Evolutionary conservation across 306 rosid species (phyloP).

Genomic region (Myrica gale): DNA sequence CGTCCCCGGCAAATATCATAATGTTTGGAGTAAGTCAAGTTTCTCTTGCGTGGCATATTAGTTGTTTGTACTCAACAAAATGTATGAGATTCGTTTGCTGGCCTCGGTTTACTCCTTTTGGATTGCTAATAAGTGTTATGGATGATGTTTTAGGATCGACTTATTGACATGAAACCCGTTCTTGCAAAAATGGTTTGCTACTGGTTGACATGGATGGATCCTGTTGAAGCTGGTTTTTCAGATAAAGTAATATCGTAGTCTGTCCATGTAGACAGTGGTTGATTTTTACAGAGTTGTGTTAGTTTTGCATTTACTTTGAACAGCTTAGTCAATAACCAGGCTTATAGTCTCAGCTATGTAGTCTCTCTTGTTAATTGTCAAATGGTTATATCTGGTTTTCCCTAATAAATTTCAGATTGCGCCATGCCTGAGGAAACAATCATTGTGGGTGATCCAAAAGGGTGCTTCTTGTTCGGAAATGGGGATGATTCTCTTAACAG

Average conservation of each 20-base stretch:
- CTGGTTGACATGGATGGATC: too few relatives aligned
- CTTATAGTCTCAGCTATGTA: too few relatives aligned
- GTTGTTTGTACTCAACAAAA: neutral
- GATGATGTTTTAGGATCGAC: constrained; percentile 38
- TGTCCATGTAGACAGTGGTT: too few relatives aligned
- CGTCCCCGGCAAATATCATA: constrained; percentile 42
- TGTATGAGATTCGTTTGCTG: too few relatives aligned
- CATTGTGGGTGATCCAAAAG: constrained; percentile 73
- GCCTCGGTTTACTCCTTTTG: neutral
- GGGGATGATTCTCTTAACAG: constrained; percentile 35
- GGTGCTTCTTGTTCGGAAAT: constrained; percentile 45
- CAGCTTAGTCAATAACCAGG: too few relatives aligned
- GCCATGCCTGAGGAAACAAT: constrained; percentile 70
- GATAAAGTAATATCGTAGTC: too few relatives aligned
- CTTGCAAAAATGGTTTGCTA: constrained; percentile 28
- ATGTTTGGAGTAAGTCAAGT: constrained; percentile 56
- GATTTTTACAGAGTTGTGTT: too few relatives aligned
- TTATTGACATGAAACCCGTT: constrained; percentile 39
- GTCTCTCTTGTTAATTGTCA: too few relatives aligned
- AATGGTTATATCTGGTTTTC: too few relatives aligned
- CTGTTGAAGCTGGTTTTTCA: too few relatives aligned
- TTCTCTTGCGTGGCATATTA: neutral
- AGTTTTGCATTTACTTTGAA: too few relatives aligned
- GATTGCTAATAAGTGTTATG: constrained; percentile 9
- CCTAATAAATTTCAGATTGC: constrained; percentile 45